Base-by-base conservation (phyloP, 345 rosid species). In the Eucalyptus tenuipes region DNA sequence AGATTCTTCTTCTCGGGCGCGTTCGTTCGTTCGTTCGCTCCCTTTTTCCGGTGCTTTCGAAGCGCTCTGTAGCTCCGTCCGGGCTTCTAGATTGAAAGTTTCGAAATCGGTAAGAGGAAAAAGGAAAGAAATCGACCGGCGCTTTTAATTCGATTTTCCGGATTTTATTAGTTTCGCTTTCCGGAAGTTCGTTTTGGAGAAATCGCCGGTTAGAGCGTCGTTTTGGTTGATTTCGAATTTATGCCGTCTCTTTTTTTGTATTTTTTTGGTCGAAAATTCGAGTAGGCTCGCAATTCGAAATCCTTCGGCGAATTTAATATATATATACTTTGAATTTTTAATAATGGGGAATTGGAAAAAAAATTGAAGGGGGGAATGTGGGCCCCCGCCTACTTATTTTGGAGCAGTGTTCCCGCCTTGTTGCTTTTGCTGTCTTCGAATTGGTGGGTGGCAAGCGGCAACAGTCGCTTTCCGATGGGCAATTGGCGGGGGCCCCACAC, bases 351-450 rank as follows among this genome's bases (percentile, higher is more conserved):
- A 29, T 20, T n/a, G 3, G n/a, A n/a, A 20, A 31, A 86, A 50
- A 44, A 50, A 27, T 42, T 47, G 22, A 49, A 52, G 4, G n/a
- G n/a, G 66, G 8, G 25, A 33, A 20, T 82, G 91, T 88, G 91
- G 91, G 84, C 50, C 88, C 93, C 24, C n/a, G n/a, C 84, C 47
- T 13, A 5, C 45, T 12, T 29, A 33, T 25, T 90, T 89, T 86
- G 91, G 92, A 85, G 55, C 49, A 12, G 86, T 48, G 79, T 90
- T 92, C 91, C 92, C 93, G 92, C 92, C 93, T 86, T 85, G 84
- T 87, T 57, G 89, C 44, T 89, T 87, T 47, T 85, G 80, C 44
- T 80, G 88, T 75, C 71, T 40, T 81, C 79, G 37, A 33, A 59
- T 31, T 55, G 29, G 61, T 9, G 61, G 61, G 29, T 10, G 61